Percentiles rank a stretch among this genome's conserved stretches.
Conservation (phyloP, 805 yeast species). For the Cyberlindnera bimundalis region DNA sequence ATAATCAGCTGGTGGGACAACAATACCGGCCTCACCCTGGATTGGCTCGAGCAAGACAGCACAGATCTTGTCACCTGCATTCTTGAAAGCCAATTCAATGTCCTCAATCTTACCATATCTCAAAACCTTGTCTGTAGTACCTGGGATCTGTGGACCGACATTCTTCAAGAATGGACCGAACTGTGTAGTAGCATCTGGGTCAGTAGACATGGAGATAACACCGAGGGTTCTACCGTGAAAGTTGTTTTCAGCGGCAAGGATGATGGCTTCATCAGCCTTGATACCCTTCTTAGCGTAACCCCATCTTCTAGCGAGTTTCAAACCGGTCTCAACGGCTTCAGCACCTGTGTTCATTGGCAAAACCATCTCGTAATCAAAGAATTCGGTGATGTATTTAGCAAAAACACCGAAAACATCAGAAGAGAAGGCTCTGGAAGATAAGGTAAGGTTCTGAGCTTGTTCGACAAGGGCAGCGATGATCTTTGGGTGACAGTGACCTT, state of each 20-base stretch:
- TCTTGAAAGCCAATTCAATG: conserved; percentile 73
- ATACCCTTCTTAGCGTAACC: conserved; percentile 88
- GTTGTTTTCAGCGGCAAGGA: conserved; percentile 82
- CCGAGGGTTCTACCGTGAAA: conserved; percentile 98
- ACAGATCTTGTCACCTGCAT: conserved; percentile 85
- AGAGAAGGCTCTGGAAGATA: conserved; percentile 90
- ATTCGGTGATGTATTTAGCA: conserved; percentile 86
- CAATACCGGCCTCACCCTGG: conserved; percentile 98
- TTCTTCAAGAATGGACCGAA: conserved; percentile 88
- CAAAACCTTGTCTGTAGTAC: conserved; percentile 53
- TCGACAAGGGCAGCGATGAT: conserved; percentile 80
- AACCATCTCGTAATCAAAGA: conserved; percentile 86
- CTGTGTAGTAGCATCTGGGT: conserved; percentile 82
- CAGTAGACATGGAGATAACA: conserved; percentile 93
- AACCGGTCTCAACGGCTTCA: conserved; percentile 94
- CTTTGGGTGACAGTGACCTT: conserved; percentile 97
- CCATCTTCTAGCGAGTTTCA: conserved; percentile 96
- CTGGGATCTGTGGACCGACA: conserved; percentile 83
- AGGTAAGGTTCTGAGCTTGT: conserved; percentile 80
- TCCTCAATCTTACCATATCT: conserved; percentile 88
- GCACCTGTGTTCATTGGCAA: conserved; percentile 99
- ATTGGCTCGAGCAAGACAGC: conserved; percentile 93
- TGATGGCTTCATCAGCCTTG: conserved; percentile 78
- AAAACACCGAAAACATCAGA: conserved; percentile 83
- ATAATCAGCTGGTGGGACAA: conserved; percentile 86